phyloP scores from a whole-genome alignment of 1,284 basidiomycete species.

The Thelephora terrestris region DNA sequence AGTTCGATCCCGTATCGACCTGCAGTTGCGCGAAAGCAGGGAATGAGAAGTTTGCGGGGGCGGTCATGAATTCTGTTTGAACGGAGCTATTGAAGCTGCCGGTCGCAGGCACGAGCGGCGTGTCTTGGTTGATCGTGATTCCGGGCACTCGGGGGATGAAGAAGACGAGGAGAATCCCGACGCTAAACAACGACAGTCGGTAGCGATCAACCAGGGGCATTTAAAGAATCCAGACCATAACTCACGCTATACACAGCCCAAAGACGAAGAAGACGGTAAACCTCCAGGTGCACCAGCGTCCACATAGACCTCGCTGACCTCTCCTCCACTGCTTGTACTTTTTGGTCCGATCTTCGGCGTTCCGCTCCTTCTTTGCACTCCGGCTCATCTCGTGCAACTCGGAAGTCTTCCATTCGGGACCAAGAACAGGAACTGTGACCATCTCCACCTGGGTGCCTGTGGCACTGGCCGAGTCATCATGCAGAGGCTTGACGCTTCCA shows the following conservation, averaged over 20 bases:
- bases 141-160: constrained; percentile 71
- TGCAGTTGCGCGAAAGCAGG: constrained; percentile 62
- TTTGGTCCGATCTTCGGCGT: constrained; percentile 41
- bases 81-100: constrained; percentile 43
- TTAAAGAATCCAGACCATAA: constrained; percentile 13
- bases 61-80: constrained; percentile 53
- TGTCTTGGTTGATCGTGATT: constrained; percentile 48
- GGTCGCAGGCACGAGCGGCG: constrained; percentile 51
- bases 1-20: constrained; percentile 62
- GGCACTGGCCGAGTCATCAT: constrained; percentile 26
- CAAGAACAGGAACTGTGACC: constrained; percentile 80
- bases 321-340: constrained; percentile 23
- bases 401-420: constrained; percentile 74
- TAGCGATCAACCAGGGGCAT: not conserved
- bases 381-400: constrained; percentile 72
- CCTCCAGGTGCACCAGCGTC: constrained; percentile 64
- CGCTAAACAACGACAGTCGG: constrained; percentile 29
- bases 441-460: constrained; percentile 52
- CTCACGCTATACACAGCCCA: constrained; percentile 52
- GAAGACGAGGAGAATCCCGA: constrained; percentile 63
- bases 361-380: constrained; percentile 49
- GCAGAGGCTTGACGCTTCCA: constrained; percentile 19
- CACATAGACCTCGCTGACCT: constrained; percentile 40
- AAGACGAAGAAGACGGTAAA: constrained; percentile 63
- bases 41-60: constrained; percentile 82